phyloP scores from a whole-genome alignment of 1,284 basidiomycete genomes.

The Pascua sp. region DNA sequence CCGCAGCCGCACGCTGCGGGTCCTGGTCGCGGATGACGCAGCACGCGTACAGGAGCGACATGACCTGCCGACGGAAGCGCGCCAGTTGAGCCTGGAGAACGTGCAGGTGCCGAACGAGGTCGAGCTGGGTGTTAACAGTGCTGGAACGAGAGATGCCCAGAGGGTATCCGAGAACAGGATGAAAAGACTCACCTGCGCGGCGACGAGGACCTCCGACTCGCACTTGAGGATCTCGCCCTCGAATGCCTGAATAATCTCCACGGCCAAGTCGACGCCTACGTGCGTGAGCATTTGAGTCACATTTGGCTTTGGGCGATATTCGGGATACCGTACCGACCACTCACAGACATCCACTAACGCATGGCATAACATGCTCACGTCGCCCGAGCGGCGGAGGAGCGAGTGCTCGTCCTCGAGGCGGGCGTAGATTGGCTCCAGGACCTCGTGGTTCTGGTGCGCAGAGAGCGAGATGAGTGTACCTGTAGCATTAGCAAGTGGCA shows the following conservation, averaged over 20 bases:
- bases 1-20: constrained; percentile 37
- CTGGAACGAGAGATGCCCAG: background rate
- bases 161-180: too few species aligned
- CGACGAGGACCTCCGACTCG: constrained; percentile 46
- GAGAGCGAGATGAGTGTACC: constrained; percentile 45
- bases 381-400: constrained; percentile 42
- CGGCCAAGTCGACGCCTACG: constrained; percentile 41
- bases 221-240: constrained; percentile 48
- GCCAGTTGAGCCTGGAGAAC: constrained; percentile 49
- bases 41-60: constrained; percentile 41
- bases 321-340: constrained; percentile 5
- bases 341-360: constrained; percentile 46
- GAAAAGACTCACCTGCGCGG: constrained; percentile 23
- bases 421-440: constrained; percentile 45
- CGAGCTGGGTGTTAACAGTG: constrained; percentile 26
- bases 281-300: constrained; percentile 1
- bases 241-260: constrained; percentile 48
- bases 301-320: too few species aligned
- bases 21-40: constrained; percentile 49
- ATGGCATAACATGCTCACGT: constrained; percentile 49
- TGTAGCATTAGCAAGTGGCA: constrained; percentile 11
- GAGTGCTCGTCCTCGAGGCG: constrained; percentile 44
- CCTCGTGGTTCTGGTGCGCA: constrained; percentile 34
- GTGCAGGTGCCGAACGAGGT: constrained; percentile 48
- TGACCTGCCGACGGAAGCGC: constrained; percentile 43